Evolutionary conservation across 148 eudicot genomes (phyloP).

Genomic region (Persicaria maculosa): DNA sequence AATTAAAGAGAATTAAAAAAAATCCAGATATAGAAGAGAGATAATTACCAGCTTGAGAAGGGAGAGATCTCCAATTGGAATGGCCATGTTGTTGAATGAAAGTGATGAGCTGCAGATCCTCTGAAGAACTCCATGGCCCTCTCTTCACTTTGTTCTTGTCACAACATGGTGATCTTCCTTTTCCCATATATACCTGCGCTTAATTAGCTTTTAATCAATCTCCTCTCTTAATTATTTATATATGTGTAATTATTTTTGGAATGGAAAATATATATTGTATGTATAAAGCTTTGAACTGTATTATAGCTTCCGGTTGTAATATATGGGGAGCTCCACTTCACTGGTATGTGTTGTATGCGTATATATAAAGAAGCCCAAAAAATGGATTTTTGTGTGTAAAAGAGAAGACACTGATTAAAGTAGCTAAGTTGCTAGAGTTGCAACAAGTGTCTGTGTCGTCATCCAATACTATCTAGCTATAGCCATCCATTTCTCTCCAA

Average conservation of each 20-base stretch:
- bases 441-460: slow-evolving; percentile 8
- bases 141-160: slow-evolving; percentile 41
- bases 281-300: too few species aligned
- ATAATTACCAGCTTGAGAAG: slow-evolving; percentile 33
- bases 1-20: too few species aligned
- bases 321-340: neutral
- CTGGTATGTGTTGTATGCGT: neutral
- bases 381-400: neutral
- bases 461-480: neutral
- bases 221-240: neutral
- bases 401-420: neutral
- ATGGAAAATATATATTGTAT: neutral
- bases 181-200: slow-evolving; percentile 22
- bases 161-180: slow-evolving; percentile 44
- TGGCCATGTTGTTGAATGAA: slow-evolving; percentile 38
- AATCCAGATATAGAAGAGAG: neutral
- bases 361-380: neutral
- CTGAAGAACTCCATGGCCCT: slow-evolving; percentile 42
- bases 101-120: slow-evolving; percentile 35
- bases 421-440: neutral
- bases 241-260: neutral
- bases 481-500: neutral
- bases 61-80: slow-evolving; percentile 47
- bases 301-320: too few species aligned
- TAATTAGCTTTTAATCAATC: neutral